A percentile compares a stretch with the other conserved stretches of the same genome.
These are phyloP conservation scores for Eudorina sp. DNA, from an alignment of 139 green algal species.

Conservation along the genomic window DNA sequence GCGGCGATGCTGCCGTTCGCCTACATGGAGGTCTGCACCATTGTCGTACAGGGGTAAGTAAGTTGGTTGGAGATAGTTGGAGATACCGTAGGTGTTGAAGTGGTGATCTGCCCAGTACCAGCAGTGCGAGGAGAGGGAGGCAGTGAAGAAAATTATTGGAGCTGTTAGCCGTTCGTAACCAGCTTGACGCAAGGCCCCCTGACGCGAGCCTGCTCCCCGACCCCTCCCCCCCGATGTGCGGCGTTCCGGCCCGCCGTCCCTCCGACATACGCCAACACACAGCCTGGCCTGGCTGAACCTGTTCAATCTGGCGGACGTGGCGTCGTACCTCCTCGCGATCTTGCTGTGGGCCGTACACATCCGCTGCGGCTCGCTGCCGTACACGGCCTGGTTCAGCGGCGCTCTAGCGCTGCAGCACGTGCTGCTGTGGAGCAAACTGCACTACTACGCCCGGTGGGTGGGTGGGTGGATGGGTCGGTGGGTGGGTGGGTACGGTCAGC, in stretches of 20 bases:
- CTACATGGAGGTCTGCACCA: slow-evolving; percentile 68
- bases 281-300: slow-evolving; percentile 48
- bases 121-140: too few species aligned
- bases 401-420: slow-evolving; percentile 62
- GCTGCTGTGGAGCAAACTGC: slow-evolving; percentile 69
- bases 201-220: neutral
- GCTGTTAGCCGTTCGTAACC: too few species aligned
- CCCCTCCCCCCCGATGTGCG: neutral
- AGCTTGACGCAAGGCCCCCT: neutral
- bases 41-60: slow-evolving; percentile 50
- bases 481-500: neutral
- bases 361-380: slow-evolving; percentile 50
- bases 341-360: slow-evolving; percentile 51
- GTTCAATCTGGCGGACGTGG: slow-evolving; percentile 60
- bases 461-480: too few species aligned
- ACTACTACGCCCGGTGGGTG: slow-evolving; percentile 62
- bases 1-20: slow-evolving; percentile 58
- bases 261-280: neutral
- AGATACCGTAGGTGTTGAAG: too few species aligned
- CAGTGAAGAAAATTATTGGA: too few species aligned
- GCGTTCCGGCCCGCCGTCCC: too few species aligned
- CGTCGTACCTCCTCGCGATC: slow-evolving; percentile 53
- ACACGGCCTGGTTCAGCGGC: slow-evolving; percentile 51
- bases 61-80: neutral
- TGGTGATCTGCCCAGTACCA: too few species aligned